phyloP scores from a whole-genome alignment of 2,329 filamentous ascomycete genomes.

The Spiromastix sp. region DNA sequence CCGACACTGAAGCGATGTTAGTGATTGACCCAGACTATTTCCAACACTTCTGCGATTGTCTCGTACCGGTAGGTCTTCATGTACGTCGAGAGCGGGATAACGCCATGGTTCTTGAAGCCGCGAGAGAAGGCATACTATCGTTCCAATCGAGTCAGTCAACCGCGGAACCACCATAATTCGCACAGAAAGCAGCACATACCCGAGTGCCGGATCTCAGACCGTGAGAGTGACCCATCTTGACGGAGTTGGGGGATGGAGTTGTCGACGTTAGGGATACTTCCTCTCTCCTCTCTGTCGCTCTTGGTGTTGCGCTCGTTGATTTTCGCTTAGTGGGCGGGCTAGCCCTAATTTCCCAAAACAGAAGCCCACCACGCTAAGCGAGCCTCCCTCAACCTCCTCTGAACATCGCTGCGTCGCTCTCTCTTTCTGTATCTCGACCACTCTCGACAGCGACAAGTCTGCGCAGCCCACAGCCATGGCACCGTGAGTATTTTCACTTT shows the following conservation, averaged over 20 bases:
- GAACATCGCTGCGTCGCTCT: conserved; percentile 4
- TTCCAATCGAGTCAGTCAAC: conserved; percentile 30
- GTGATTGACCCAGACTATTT: conserved; percentile 26
- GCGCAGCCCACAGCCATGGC: conserved; percentile 33
- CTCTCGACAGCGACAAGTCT: conserved; percentile 18
- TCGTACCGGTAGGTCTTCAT: conserved; percentile 80
- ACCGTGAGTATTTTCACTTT: conserved; percentile 24
- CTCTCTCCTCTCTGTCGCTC: conserved; percentile 17
- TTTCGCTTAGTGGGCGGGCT: conserved; percentile 14
- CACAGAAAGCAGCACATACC: conserved; percentile 47
- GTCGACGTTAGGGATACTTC: conserved; percentile 23
- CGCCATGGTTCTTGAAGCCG: conserved; percentile 89
- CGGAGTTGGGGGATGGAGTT: conserved; percentile 38
- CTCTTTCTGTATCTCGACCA: conserved; percentile 9
- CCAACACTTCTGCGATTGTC: conserved; percentile 10
- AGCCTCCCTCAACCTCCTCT: conserved; percentile 8
- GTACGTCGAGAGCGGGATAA: conserved; percentile 90
- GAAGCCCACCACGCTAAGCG: conserved; percentile 9
- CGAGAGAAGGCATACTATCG: conserved; percentile 83
- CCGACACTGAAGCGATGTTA: conserved; percentile 61
- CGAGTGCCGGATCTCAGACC: conserved; percentile 81
- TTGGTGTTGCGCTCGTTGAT: conserved; percentile 14
- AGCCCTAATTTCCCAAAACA: conserved; percentile 12
- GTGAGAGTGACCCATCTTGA: conserved; percentile 75
- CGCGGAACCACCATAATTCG: no score